A percentile compares a stretch with the other conserved stretches of the same genome.
Conservation (phyloP, 2,329 filamentous ascomycete species). For the Clonostachys rosea region DNA sequence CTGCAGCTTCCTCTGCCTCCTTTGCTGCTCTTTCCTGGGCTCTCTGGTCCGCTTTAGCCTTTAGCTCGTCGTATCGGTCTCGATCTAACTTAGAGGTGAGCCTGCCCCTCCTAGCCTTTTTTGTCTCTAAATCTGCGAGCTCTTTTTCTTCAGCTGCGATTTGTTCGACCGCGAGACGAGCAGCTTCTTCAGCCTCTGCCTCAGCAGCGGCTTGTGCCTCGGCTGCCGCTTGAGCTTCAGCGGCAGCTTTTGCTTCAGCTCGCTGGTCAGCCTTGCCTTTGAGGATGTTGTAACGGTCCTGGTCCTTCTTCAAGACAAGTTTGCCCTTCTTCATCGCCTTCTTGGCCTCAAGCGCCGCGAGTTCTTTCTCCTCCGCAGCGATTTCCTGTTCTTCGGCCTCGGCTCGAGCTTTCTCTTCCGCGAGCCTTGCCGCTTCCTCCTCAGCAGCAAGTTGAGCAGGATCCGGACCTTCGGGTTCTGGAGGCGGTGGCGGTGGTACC, state of each 20-base stretch:
- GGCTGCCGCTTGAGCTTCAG: constrained; percentile 18
- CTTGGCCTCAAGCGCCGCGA: constrained; percentile 17
- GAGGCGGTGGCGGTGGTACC: background rate
- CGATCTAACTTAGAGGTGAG: constrained; percentile 11
- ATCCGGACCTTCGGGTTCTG: constrained; percentile 5
- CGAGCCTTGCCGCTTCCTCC: constrained; percentile 13
- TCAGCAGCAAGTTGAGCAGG: constrained; percentile 10
- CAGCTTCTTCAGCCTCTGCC: constrained; percentile 17
- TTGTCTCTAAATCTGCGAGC: constrained; percentile 10
- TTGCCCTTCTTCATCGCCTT: constrained; percentile 18
- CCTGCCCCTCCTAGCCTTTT: constrained; percentile 29
- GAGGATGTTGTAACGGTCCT: constrained; percentile 17
- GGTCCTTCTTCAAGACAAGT: constrained; percentile 12
- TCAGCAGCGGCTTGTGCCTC: constrained; percentile 18
- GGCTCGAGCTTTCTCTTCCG: constrained; percentile 13
- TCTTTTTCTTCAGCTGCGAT: constrained; percentile 19
- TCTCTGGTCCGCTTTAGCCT: constrained; percentile 19
- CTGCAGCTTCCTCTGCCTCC: constrained; percentile 16
- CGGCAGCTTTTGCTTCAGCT: constrained; percentile 4
- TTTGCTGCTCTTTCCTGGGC: constrained; percentile 9
- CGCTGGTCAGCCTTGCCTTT: constrained; percentile 10
- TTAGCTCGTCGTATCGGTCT: background rate
- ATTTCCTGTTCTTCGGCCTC: constrained; percentile 13
- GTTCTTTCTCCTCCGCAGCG: constrained; percentile 11
- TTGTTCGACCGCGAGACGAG: constrained; percentile 23